Base-by-base conservation (phyloP, 2,329 filamentous ascomycete species). In the Sporothrix curviconia region DNA sequence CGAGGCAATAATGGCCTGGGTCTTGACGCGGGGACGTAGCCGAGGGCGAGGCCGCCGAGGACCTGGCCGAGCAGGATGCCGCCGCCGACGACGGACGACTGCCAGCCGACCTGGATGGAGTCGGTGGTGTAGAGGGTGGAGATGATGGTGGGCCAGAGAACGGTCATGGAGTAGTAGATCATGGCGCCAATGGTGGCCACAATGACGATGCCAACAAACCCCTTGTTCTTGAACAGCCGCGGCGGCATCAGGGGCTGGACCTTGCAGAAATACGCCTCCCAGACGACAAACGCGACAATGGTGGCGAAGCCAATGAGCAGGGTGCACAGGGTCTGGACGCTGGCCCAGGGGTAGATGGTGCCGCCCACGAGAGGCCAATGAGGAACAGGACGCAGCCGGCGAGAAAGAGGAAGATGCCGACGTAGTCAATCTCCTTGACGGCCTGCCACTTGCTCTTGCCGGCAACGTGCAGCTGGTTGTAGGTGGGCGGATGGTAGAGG, bases 401-500 rank as follows among this genome's bases (percentile, higher is more conserved):
- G 12, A 71, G 62, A 62, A 72, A 76, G 1, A 79, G 66, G 36
- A 73, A 62, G 53, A 77, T 72, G 30, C 76, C 76, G 39, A 75
- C 56, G 59, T 68, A 75, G 63, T 79, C 79, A 12, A 81, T 68
- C 57, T 73, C 68, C 62, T 69, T 72, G 43, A 75, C 60, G 62
- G 72, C 69, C 60, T 74, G 66, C 62, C 67, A 62, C 46, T 66
- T 68, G 2, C 69, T 68, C 64, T 71, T 73, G 37, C 68, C 65
- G 54, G 66, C 40, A 24, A 71, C 64, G 59, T 77, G 73, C 17
- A 76, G 70, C 65, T 74, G 72, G 19, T 69, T 64, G 64, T 72
- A 78, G 7, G 70, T 72, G 0, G 78, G 76, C 24, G 76, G 77
- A 60, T 73, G 72, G 65, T 79, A 80, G 56, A 76, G 73, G 60